Conservation (phyloP, 1,139 yeast species). For the Diutina scorzettiae region DNA sequence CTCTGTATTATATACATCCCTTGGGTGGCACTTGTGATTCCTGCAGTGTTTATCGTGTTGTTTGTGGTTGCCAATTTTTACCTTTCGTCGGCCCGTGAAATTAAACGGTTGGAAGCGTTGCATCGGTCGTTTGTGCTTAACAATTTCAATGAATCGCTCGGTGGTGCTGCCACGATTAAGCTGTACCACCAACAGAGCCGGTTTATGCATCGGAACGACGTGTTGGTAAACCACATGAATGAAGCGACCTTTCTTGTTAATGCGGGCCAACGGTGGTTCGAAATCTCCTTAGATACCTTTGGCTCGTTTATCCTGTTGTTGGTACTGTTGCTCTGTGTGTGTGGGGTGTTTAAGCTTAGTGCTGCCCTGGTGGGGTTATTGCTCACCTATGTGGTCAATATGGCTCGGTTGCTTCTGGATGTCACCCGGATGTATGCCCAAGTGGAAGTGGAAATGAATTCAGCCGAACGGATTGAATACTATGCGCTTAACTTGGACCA, state of each 20-base stretch:
- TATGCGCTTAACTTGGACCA: slow-evolving; percentile 12
- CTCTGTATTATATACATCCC: slow-evolving; percentile 11
- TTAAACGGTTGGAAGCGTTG: slow-evolving; percentile 70
- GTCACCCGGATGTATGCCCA: slow-evolving; percentile 11
- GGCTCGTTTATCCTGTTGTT: slow-evolving; percentile 9
- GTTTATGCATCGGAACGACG: slow-evolving; percentile 39
- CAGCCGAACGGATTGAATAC: slow-evolving; percentile 11
- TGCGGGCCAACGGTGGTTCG: slow-evolving; percentile 73
- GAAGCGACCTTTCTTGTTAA: slow-evolving; percentile 57
- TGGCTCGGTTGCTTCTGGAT: slow-evolving; percentile 10
- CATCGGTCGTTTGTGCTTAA: slow-evolving; percentile 69
- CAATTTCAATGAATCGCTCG: slow-evolving; percentile 63
- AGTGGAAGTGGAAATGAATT: slow-evolving; percentile 12
- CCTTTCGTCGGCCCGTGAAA: slow-evolving; percentile 64
- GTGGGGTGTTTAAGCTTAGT: slow-evolving; percentile 10
- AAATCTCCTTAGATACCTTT: slow-evolving; percentile 40
- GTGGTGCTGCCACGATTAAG: slow-evolving; percentile 63
- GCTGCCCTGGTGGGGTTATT: slow-evolving; percentile 12
- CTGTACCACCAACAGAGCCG: slow-evolving; percentile 42
- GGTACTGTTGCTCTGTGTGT: slow-evolving; percentile 11
- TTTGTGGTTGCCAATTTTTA: slow-evolving; percentile 33
- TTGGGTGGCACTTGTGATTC: slow-evolving; percentile 34
- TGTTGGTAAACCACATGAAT: slow-evolving; percentile 48
- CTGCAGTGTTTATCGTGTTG: slow-evolving; percentile 24
- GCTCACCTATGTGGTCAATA: slow-evolving; percentile 10